Conservation (phyloP, 768 basidiomycete species). For the Xerocomellus amylosporus region DNA sequence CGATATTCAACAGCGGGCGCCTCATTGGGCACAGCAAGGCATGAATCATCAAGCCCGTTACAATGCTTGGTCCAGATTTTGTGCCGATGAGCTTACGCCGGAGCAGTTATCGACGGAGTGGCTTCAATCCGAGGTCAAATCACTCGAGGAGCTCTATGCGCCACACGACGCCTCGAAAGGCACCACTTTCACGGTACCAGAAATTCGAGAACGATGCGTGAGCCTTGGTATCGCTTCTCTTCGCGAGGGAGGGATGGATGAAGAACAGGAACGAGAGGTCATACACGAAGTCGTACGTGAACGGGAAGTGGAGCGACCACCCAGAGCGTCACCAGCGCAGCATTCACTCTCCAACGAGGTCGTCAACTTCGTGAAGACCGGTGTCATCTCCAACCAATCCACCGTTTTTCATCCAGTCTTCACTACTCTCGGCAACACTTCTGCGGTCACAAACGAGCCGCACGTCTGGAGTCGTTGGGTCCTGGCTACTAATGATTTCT, state of each 20-base stretch:
- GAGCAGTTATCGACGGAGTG: constrained; percentile 25
- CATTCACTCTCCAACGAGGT: constrained; percentile 8
- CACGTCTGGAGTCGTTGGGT: constrained; percentile 17
- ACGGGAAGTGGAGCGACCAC: constrained; percentile 37
- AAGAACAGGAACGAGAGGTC: constrained; percentile 50
- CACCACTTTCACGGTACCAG: background rate
- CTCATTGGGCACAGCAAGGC: constrained; percentile 26
- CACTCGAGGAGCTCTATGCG: constrained; percentile 36
- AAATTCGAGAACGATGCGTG: constrained; percentile 26
- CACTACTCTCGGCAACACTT: constrained; percentile 7
- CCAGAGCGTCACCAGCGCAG: constrained; percentile 22
- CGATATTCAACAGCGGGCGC: too few relatives aligned
- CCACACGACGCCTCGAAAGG: constrained; percentile 6
- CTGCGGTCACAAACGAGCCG: constrained; percentile 14
- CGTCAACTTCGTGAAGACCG: constrained; percentile 19
- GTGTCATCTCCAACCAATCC: constrained; percentile 19
- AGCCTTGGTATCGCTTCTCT: constrained; percentile 29
- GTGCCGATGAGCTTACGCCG: constrained; percentile 4
- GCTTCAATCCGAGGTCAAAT: constrained; percentile 40
- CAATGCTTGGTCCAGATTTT: constrained; percentile 14
- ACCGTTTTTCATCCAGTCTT: constrained; percentile 21
- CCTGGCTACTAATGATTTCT: constrained; percentile 19
- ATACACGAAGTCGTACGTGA: constrained; percentile 43
- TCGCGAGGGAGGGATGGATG: constrained; percentile 30
- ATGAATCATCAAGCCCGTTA: constrained; percentile 31